Evolutionary conservation across 441 rosid genomes (phyloP).

Genomic region (Mallotus repandus): DNA sequence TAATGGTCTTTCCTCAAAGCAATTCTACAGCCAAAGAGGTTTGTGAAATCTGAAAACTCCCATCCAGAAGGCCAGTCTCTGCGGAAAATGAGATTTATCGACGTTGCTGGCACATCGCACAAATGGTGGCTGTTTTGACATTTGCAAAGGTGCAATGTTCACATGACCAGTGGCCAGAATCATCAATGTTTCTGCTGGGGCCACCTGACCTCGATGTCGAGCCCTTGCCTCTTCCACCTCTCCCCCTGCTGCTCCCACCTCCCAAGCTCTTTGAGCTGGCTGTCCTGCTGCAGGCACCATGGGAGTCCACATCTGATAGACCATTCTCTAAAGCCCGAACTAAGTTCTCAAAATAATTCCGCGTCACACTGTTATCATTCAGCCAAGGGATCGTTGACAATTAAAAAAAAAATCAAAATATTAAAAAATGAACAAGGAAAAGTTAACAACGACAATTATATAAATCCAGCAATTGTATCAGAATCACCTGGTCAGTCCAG

Average conservation of each 20-base stretch:
- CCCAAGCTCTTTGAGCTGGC: slow-evolving; percentile 64
- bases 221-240: slow-evolving; percentile 55
- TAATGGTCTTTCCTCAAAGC: background rate
- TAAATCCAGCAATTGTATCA: background rate
- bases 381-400: background rate
- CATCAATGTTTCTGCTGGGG: slow-evolving; percentile 42
- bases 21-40: slow-evolving; percentile 12
- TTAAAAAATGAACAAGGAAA: too few relatives aligned
- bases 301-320: slow-evolving; percentile 76
- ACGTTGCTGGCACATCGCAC: slow-evolving; percentile 78
- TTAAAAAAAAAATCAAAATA: background rate
- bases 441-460: too few relatives aligned
- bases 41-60: background rate
- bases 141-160: slow-evolving; percentile 84
- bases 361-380: slow-evolving; percentile 62
- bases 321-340: slow-evolving; percentile 93
- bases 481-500: slow-evolving; percentile 78
- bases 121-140: slow-evolving; percentile 46
- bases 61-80: slow-evolving; percentile 9
- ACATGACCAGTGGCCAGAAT: slow-evolving; percentile 80
- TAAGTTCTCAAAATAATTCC: slow-evolving; percentile 90
- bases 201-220: slow-evolving; percentile 65
- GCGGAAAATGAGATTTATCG: slow-evolving; percentile 28
- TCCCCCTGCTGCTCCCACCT: slow-evolving; percentile 52
- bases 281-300: slow-evolving; percentile 58